Conservation (phyloP, 2,329 filamentous ascomycete species). For the Neonectria magnoliae region DNA sequence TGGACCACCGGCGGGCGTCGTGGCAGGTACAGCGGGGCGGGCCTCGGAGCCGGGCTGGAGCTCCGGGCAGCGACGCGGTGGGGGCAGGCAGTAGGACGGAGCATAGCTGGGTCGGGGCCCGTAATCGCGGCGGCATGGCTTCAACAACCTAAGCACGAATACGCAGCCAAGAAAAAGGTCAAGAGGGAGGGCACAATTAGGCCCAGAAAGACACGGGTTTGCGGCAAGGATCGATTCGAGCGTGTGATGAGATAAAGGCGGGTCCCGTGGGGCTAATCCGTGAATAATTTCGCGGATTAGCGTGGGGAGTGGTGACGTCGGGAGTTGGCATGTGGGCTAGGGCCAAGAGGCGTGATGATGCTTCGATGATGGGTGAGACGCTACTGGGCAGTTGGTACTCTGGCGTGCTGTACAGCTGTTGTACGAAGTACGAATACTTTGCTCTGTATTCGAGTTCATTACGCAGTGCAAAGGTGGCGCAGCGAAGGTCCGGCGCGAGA, state of each 20-base stretch:
- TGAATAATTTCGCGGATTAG: slow-evolving; percentile 1
- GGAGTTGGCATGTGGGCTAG: neutral
- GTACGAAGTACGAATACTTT: too few relatives aligned
- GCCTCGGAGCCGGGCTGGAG: slow-evolving; percentile 13
- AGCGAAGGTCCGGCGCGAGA: neutral
- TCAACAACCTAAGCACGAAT: neutral
- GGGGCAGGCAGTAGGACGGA: slow-evolving; percentile 12
- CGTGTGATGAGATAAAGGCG: neutral
- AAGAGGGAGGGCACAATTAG: neutral
- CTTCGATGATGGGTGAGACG: neutral
- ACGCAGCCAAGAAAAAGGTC: neutral
- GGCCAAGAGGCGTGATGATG: neutral
- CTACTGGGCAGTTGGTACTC: neutral
- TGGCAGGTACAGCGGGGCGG: neutral
- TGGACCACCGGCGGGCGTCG: slow-evolving; percentile 21
- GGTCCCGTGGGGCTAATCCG: slow-evolving; percentile 1
- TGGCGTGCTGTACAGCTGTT: too few relatives aligned
- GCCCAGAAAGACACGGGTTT: neutral
- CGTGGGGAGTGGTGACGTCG: slow-evolving; percentile 22
- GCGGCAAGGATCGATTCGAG: slow-evolving; percentile 1
- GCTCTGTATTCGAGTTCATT: neutral
- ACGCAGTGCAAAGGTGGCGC: slow-evolving; percentile 15
- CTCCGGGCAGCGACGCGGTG: slow-evolving; percentile 13
- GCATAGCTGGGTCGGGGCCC: slow-evolving; percentile 1
- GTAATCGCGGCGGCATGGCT: slow-evolving; percentile 16